These are phyloP conservation scores for Macaranga tanarius DNA, from an alignment of 441 rosid species.

Conservation along the genomic window DNA sequence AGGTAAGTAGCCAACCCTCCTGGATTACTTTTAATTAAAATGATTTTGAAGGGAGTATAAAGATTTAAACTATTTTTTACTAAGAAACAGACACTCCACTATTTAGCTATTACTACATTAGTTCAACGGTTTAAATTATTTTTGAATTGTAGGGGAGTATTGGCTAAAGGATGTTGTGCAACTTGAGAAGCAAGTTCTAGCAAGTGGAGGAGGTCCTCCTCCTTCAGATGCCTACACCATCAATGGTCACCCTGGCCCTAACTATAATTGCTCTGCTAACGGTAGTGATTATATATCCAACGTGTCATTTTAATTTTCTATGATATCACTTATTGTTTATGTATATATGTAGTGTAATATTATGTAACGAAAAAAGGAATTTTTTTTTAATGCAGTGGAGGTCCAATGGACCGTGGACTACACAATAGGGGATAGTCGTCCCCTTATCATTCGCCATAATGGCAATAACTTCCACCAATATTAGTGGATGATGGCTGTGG, in stretches of 20 bases:
- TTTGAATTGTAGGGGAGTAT: slow-evolving; percentile 56
- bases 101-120: no score
- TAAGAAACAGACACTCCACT: no score
- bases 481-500: no score
- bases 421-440: no score
- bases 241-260: slow-evolving; percentile 87
- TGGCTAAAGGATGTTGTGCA: slow-evolving; percentile 71
- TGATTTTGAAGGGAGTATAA: no score
- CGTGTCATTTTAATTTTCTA: neutral
- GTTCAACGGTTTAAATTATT: no score
- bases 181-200: slow-evolving; percentile 53
- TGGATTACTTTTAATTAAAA: no score
- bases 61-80: no score
- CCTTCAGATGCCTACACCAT: slow-evolving; percentile 76
- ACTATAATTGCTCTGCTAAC: slow-evolving; percentile 65
- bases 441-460: no score
- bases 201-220: slow-evolving; percentile 72
- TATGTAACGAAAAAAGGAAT: neutral
- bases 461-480: no score
- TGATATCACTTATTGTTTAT: neutral
- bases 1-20: slow-evolving; percentile 33
- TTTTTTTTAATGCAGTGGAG: no score
- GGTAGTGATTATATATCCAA: slow-evolving; percentile 43
- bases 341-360: neutral
- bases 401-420: no score